phyloP scores from a whole-genome alignment of 805 yeast genomes.

The Wickerhamomyces strasburgensis region DNA sequence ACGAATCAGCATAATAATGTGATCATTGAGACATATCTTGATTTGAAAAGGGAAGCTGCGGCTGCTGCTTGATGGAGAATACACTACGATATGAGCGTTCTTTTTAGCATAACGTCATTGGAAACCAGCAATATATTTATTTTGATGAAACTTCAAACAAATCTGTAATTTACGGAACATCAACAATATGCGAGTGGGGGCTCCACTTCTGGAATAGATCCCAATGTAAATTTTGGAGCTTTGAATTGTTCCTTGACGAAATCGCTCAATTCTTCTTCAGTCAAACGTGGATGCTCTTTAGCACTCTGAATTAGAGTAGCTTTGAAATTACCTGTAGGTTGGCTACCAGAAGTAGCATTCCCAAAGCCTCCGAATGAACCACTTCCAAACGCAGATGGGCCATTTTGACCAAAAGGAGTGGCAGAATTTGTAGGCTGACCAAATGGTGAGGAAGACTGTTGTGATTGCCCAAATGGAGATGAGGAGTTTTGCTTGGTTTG shows the following conservation, averaged over 20 bases:
- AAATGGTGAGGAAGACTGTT: background rate
- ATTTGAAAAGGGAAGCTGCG: slow-evolving; percentile 13
- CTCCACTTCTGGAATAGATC: slow-evolving; percentile 64
- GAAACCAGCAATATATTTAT: no score
- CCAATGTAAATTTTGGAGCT: slow-evolving; percentile 45
- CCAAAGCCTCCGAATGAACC: slow-evolving; percentile 8
- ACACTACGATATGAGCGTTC: no score
- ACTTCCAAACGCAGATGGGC: slow-evolving; percentile 10
- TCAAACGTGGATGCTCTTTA: slow-evolving; percentile 25
- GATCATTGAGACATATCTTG: slow-evolving; percentile 31
- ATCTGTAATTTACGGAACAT: background rate
- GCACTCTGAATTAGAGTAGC: slow-evolving; percentile 31
- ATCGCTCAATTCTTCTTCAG: slow-evolving; percentile 37
- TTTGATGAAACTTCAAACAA: background rate
- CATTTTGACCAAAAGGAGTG: slow-evolving; percentile 10
- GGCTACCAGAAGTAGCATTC: background rate
- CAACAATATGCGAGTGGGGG: slow-evolving; percentile 55
- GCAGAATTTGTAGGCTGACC: background rate
- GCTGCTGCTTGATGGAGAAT: slow-evolving; percentile 7
- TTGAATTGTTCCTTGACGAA: slow-evolving; percentile 43
- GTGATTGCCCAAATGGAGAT: slow-evolving; percentile 6
- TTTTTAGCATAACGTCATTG: no score
- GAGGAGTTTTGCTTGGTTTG: slow-evolving; percentile 2
- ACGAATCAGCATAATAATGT: slow-evolving; percentile 37
- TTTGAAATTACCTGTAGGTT: slow-evolving; percentile 12